Percentiles rank a stretch among this genome's conserved stretches.
Conservation (phyloP, 2,329 filamentous ascomycete genomes). For the Coniella vitis region DNA sequence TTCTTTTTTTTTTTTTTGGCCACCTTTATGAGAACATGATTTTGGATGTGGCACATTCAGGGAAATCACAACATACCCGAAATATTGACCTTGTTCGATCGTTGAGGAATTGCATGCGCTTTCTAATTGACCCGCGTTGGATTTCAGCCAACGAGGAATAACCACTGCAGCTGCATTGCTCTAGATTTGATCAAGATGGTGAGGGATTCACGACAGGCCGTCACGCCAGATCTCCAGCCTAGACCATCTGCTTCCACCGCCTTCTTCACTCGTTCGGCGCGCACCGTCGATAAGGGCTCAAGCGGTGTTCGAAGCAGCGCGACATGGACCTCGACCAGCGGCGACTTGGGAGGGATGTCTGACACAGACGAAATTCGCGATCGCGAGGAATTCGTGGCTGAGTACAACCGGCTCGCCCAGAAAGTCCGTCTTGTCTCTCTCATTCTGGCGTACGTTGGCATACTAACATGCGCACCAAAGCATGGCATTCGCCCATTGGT, state of each 20-base stretch:
- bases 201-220: conserved; percentile 6
- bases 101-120: not conserved
- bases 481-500: conserved; percentile 43
- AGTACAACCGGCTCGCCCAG: conserved; percentile 55
- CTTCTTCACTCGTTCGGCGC: conserved; percentile 5
- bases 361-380: conserved; percentile 45
- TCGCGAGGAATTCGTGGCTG: conserved; percentile 41
- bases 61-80: too few species aligned
- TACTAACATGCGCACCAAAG: conserved; percentile 29
- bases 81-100: too few species aligned
- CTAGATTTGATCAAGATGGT: conserved; percentile 1
- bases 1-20: too few species aligned
- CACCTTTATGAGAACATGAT: too few species aligned
- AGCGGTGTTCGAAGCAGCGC: conserved; percentile 33
- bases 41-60: not conserved
- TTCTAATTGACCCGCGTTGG: conserved; percentile 7
- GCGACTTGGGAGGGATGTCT: conserved; percentile 37
- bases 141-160: not conserved
- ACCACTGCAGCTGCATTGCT: conserved; percentile 3
- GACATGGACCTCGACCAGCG: conserved; percentile 53
- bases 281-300: conserved; percentile 14
- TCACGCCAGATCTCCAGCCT: conserved; percentile 14
- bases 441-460: too few species aligned
- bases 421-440: conserved; percentile 35
- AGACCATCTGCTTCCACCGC: conserved; percentile 10